A percentile compares a stretch with the other conserved stretches of the same genome.
These are phyloP conservation scores for Vitis rupestris DNA, from an alignment of 164 flowering plant genomes.

Conservation along the genomic window DNA sequence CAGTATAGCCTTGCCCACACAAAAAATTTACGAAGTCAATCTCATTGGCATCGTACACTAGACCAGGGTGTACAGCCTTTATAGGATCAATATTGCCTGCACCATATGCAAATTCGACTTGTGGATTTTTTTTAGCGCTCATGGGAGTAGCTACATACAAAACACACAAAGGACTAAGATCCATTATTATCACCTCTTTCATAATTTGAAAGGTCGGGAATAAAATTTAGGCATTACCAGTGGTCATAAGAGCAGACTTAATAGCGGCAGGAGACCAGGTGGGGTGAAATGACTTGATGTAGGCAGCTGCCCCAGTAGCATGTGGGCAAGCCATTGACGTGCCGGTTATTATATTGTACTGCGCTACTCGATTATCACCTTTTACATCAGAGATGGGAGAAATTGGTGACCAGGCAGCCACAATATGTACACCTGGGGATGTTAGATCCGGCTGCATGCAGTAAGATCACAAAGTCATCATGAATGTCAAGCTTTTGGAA, in stretches of 20 bases:
- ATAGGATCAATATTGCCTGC: slow-evolving; percentile 14
- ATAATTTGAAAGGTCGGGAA: not conserved
- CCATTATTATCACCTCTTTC: no score
- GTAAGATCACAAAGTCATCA: not conserved
- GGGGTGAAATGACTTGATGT: slow-evolving; percentile 33
- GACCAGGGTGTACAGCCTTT: slow-evolving; percentile 14
- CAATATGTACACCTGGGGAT: slow-evolving; percentile 34
- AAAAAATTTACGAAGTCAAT: slow-evolving; percentile 10
- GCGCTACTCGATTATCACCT: slow-evolving; percentile 9
- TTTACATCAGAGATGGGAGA: slow-evolving; percentile 1
- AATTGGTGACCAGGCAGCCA: slow-evolving; percentile 35
- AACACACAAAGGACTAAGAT: no score
- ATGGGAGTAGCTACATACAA: slow-evolving; percentile 2
- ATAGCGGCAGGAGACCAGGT: slow-evolving; percentile 41
- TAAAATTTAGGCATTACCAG: slow-evolving; percentile 14
- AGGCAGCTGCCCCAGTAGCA: slow-evolving; percentile 30
- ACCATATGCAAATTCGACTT: slow-evolving; percentile 20
- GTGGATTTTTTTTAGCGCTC: not conserved
- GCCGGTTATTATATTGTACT: slow-evolving; percentile 30
- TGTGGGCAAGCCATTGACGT: slow-evolving; percentile 47
- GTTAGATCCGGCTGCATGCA: slow-evolving; percentile 30
- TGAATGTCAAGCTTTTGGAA: no score
- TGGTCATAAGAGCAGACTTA: slow-evolving; percentile 37
- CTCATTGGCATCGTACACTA: slow-evolving; percentile 10
- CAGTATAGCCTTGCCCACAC: slow-evolving; percentile 11